Base-by-base conservation (phyloP, 1,139 yeast species). In the Pichia cactophila region DNA sequence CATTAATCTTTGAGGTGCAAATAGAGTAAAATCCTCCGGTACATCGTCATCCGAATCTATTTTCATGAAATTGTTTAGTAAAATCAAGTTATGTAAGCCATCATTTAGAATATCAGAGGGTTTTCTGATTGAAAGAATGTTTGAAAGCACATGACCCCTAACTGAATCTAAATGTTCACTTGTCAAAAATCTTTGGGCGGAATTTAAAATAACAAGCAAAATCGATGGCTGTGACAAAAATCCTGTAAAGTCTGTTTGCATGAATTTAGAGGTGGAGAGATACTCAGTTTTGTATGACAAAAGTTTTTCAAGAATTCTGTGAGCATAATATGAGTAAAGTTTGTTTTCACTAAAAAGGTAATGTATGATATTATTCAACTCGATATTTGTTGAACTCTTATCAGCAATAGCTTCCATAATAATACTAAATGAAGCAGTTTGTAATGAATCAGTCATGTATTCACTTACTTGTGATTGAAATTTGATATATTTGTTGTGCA, bases 121-220 rank as follows among this genome's bases (percentile, higher is more conserved):
- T 1, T 51, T 41, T 45, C 68, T 71, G 1, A 75, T 69, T 1
- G 88, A 86, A 48, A 85, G 68, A 33, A 85, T 64, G 54, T 83
- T 89, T 1, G 90, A 80, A 11, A 81, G 79, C n/a, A 78, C 69
- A 53, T 72, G 72, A 55, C 81, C 83, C 53, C 88, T 74, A n/a
- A 78, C 57, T 53, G 81, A 71, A 28, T 75, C 82, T 48, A 75
- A 69, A 39, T 66, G 64, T 2, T 65, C 55, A 2, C 71, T 59
- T 0, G 67, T 52, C 16, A 73, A 56, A 50, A 74, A 70, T 17
- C 70, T 69, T 2, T 70, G 59, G 5, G 71, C 57, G 8, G 75
- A 66, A 2, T 68, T 60, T 1, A 78, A 55, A 8, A 79, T 49
- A 0, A 73, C 63, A 1, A 73, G 68, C 26, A 75, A 62, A 50